Base-by-base conservation (phyloP, 2,329 filamentous ascomycete genomes). In the Arthrobotrys conoides region DNA sequence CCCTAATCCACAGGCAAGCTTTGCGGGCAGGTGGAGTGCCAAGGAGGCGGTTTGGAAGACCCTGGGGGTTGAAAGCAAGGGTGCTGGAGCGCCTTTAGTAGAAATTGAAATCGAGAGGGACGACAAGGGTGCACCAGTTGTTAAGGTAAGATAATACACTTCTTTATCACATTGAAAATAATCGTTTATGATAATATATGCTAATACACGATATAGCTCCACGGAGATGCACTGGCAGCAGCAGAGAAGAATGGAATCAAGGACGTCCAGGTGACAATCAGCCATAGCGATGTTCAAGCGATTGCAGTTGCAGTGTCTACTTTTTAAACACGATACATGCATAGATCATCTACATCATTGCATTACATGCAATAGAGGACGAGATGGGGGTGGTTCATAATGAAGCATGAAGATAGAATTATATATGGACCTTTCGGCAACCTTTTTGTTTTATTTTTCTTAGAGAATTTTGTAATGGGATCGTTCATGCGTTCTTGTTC, bases 31-130 rank as follows among this genome's bases (percentile, higher is more conserved):
- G 82, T 99, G 96, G 96, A 95, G 92, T 83, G 96, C 96, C 41
- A 99, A 99, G 87, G 96, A 99, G 86, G 96, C 96, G 30, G 94
- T 99, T 0, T 99, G 99, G 89, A 99, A 99, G 89, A 94, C 93
- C 44, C 88, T 99, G 14, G 94, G 94, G 81, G 94, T 98, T 12
- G 86, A 89, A 82, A 92, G 94, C 85, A 91, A 92, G 86, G 96
- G 96, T 79, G 94, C 92, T 9, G 96, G 96, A 81, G 95, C 96
- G 76, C 88, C 93, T 16, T 85, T 99, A 85, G 96, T 91, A 87
- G 94, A 98, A 49, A 99, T 99, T 86, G 96, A 99, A 86, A 95
- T 99, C 82, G 85, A 90, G 80, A 91, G 91, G 82, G 91, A 94
- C 83, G 90, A 92, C 81, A 91, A 89, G 55, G 96, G 96, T 75